Evolutionary conservation across 1,139 yeast genomes (phyloP).

Genomic region (Scheffersomyces segobiensis): DNA sequence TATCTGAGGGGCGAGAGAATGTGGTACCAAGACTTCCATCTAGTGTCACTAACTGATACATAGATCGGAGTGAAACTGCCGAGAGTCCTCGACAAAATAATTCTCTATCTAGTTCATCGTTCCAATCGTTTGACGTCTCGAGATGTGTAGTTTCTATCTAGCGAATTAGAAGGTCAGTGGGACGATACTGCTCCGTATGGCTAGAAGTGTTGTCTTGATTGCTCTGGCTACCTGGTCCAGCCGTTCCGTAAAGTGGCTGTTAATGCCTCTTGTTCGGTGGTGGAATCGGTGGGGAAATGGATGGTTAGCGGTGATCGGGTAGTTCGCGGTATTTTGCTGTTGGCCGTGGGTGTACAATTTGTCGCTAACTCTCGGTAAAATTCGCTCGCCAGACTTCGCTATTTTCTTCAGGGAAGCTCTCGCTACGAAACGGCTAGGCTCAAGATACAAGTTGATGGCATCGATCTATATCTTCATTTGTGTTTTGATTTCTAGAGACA

Average conservation of each 20-base stretch:
- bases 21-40: background rate
- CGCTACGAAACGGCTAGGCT: no score
- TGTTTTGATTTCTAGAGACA: no score
- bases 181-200: background rate
- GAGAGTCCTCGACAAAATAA: background rate
- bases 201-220: background rate
- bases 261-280: background rate
- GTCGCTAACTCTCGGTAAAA: background rate
- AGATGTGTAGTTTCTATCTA: background rate
- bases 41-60: background rate
- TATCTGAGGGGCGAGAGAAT: background rate
- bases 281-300: no score
- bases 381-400: background rate
- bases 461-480: no score
- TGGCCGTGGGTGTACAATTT: background rate
- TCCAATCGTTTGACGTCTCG: background rate
- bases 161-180: background rate
- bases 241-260: background rate
- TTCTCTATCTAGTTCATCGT: background rate
- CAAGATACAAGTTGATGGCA: no score
- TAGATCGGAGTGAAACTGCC: background rate
- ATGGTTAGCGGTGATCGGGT: no score
- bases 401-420: no score
- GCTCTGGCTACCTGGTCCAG: background rate
- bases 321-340: background rate